A percentile compares a stretch with the other conserved stretches of the same genome.
phyloP scores from a whole-genome alignment of 768 basidiomycete species.

The Tephrocybe sp. region DNA sequence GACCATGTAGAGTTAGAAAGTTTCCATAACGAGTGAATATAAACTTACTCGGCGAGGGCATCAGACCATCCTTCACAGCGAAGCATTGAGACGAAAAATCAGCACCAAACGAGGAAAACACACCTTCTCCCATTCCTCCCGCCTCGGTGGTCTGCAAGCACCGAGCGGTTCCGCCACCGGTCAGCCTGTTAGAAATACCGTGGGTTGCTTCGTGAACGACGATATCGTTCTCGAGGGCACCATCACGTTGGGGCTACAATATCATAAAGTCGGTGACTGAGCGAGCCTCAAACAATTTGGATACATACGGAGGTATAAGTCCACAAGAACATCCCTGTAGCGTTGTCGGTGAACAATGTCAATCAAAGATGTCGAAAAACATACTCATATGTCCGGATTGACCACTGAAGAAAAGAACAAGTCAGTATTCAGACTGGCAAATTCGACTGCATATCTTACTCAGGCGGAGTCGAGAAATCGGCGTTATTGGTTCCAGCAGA shows the following conservation, averaged over 20 bases:
- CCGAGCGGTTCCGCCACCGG: slow-evolving; percentile 47
- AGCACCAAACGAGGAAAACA: no score
- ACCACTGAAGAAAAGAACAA: slow-evolving; percentile 17
- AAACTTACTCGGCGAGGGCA: slow-evolving; percentile 32
- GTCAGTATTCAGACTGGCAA: neutral
- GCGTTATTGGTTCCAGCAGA: slow-evolving; percentile 40
- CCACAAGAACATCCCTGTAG: slow-evolving; percentile 37
- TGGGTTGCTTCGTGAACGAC: slow-evolving; percentile 49
- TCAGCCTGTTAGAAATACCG: slow-evolving; percentile 42
- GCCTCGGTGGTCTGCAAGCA: slow-evolving; percentile 56
- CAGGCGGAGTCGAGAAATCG: slow-evolving; percentile 38
- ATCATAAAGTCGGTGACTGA: neutral
- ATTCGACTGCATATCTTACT: no score
- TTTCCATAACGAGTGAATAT: neutral
- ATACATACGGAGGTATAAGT: slow-evolving; percentile 15
- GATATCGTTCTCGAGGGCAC: slow-evolving; percentile 42
- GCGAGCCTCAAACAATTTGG: no score
- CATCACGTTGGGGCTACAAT: slow-evolving; percentile 43
- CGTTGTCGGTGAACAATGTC: neutral
- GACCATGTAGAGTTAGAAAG: neutral
- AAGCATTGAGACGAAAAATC: no score
- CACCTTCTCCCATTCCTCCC: slow-evolving; percentile 56
- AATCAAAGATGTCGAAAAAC: no score
- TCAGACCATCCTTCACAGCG: slow-evolving; percentile 20
- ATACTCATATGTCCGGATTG: slow-evolving; percentile 31